Conservation (phyloP, 2,329 filamentous ascomycete species). For the Monilinia fructigena region DNA sequence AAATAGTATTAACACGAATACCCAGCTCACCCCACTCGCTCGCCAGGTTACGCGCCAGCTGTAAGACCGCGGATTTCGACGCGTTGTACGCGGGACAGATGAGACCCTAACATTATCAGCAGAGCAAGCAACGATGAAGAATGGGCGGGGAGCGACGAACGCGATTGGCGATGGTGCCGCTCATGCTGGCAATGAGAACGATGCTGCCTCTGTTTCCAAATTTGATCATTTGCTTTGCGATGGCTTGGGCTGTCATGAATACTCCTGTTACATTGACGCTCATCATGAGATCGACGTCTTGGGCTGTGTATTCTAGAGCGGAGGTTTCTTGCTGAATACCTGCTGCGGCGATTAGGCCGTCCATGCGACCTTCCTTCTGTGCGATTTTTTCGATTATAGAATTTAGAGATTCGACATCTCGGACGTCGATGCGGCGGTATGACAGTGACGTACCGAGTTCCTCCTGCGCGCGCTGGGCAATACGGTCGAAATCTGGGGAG, state of each 20-base stretch:
- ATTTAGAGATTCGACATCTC: conserved; percentile 67
- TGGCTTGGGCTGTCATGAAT: conserved; percentile 83
- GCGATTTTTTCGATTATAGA: conserved; percentile 67
- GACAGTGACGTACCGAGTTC: conserved; percentile 56
- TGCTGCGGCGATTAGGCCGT: conserved; percentile 71
- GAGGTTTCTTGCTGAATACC: conserved; percentile 80
- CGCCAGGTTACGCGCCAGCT: conserved; percentile 68
- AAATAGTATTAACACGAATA: conserved; percentile 79
- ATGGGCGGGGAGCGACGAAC: conserved; percentile 39
- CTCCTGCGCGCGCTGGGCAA: conserved; percentile 47
- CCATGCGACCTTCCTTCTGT: conserved; percentile 66
- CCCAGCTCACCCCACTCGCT: conserved; percentile 65
- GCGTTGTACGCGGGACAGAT: conserved; percentile 70
- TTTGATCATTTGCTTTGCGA: conserved; percentile 72
- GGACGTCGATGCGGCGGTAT: conserved; percentile 79
- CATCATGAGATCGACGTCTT: conserved; percentile 75
- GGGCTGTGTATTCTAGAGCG: conserved; percentile 75
- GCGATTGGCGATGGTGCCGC: conserved; percentile 63
- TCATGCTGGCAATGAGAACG: conserved; percentile 69
- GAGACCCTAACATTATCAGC: conserved; percentile 47
- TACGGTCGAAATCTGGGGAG: conserved; percentile 56
- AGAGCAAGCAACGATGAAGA: background rate
- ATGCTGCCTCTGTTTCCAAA: conserved; percentile 60
- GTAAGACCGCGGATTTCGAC: conserved; percentile 71
- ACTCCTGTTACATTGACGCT: conserved; percentile 83